These are phyloP conservation scores for Phytophthora pini DNA, from an alignment of 352 stramenopile genomes.

Conservation along the genomic window DNA sequence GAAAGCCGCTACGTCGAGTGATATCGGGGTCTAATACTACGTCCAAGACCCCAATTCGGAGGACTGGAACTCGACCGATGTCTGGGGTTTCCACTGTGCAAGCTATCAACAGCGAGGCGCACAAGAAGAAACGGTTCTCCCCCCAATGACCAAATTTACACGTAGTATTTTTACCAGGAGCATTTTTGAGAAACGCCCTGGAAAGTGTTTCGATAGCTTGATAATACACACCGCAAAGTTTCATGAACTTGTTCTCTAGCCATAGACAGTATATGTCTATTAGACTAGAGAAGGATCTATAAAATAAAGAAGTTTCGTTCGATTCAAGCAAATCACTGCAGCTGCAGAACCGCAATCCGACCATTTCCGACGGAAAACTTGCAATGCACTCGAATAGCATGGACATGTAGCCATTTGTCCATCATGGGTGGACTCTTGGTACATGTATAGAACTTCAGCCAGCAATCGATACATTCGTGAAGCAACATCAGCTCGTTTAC, in stretches of 20 bases:
- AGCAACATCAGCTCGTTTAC: background rate
- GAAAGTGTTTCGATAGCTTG: too few species aligned
- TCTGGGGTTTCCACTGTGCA: constrained; percentile 25
- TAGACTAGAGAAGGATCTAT: too few species aligned
- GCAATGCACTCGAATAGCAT: too few species aligned
- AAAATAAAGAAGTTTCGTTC: too few species aligned
- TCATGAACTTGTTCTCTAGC: too few species aligned
- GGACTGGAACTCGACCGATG: background rate
- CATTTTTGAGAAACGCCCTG: constrained; percentile 23
- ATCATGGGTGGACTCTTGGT: background rate
- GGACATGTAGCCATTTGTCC: background rate
- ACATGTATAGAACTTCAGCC: too few species aligned
- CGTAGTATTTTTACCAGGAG: constrained; percentile 32
- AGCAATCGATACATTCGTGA: too few species aligned
- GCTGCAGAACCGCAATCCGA: constrained; percentile 3
- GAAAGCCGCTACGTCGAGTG: background rate
- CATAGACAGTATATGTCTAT: too few species aligned
- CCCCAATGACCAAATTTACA: background rate
- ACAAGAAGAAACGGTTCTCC: constrained; percentile 5
- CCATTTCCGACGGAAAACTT: constrained; percentile 7
- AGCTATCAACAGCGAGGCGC: constrained; percentile 15
- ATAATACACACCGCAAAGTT: too few species aligned
- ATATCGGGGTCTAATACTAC: background rate
- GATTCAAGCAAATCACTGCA: constrained; percentile 16
- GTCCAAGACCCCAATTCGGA: constrained; percentile 1